These are phyloP conservation scores for Yamadazyma oceani DNA, from an alignment of 1,139 yeast genomes.

Conservation along the genomic window DNA sequence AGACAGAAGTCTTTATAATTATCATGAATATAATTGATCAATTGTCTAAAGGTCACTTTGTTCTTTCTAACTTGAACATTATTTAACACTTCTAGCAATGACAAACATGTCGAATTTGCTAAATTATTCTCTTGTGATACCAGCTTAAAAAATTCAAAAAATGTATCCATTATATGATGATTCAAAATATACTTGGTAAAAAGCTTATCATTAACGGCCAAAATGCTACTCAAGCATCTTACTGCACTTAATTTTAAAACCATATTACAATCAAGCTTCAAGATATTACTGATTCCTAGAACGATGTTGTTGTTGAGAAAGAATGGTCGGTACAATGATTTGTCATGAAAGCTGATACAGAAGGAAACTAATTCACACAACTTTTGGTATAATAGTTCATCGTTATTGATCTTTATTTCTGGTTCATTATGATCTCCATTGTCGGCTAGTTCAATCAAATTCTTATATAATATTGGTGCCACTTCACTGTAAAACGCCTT, in stretches of 20 bases:
- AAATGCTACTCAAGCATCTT: slow-evolving; percentile 59
- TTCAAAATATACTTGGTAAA: slow-evolving; percentile 58
- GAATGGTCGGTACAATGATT: slow-evolving; percentile 55
- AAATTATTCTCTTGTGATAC: slow-evolving; percentile 58
- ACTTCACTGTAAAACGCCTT: slow-evolving; percentile 60
- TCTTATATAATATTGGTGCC: slow-evolving; percentile 58
- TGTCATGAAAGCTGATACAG: slow-evolving; percentile 64
- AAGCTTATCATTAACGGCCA: slow-evolving; percentile 59
- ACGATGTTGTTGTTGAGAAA: slow-evolving; percentile 57
- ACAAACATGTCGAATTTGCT: slow-evolving; percentile 75
- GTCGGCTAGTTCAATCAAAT: slow-evolving; percentile 39
- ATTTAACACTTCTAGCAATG: slow-evolving; percentile 57
- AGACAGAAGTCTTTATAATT: slow-evolving; percentile 40
- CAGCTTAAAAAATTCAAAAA: slow-evolving; percentile 52
- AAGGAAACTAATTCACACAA: slow-evolving; percentile 69
- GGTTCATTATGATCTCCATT: slow-evolving; percentile 13
- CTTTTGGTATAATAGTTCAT: slow-evolving; percentile 54
- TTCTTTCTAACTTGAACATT: slow-evolving; percentile 25
- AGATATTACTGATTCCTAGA: slow-evolving; percentile 47
- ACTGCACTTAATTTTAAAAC: slow-evolving; percentile 66
- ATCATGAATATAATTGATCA: slow-evolving; percentile 52
- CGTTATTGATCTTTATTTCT: slow-evolving; percentile 21
- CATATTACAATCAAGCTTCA: slow-evolving; percentile 40
- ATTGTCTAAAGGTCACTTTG: slow-evolving; percentile 40
- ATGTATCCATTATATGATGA: slow-evolving; percentile 51